Evolutionary conservation across 2,329 filamentous ascomycete genomes (phyloP).

Genomic region (Fusarium sp.): DNA sequence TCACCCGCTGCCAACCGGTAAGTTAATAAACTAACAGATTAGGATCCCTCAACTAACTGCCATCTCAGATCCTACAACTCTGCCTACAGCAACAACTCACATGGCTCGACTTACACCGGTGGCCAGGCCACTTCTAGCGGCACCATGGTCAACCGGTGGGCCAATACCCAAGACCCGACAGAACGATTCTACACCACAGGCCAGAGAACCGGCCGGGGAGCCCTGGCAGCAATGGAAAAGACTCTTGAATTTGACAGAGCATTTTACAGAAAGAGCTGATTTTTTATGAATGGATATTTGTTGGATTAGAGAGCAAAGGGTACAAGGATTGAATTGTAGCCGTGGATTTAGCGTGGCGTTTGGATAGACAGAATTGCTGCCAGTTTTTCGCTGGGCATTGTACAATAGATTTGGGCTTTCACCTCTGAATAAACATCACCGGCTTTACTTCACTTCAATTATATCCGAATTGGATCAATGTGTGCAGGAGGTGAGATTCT

Average conservation of each 20-base stretch:
- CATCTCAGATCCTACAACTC: constrained; percentile 17
- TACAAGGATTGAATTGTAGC: constrained; percentile 8
- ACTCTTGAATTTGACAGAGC: constrained; percentile 26
- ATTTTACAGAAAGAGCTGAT: constrained; percentile 10
- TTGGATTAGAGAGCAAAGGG: neutral
- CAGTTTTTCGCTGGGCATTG: constrained; percentile 11
- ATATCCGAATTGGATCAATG: neutral
- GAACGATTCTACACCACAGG: constrained; percentile 37
- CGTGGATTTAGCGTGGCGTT: constrained; percentile 33
- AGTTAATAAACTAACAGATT: neutral
- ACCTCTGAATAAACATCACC: neutral
- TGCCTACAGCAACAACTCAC: constrained; percentile 8
- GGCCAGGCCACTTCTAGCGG: constrained; percentile 20
- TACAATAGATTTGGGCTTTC: constrained; percentile 18
- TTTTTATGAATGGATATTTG: neutral
- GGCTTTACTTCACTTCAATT: neutral
- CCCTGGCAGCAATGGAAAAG: constrained; percentile 10
- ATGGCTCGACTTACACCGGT: constrained; percentile 33
- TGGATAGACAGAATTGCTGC: constrained; percentile 23
- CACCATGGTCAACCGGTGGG: constrained; percentile 29
- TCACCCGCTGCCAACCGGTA: constrained; percentile 30
- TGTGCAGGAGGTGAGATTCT: neutral
- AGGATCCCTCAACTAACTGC: neutral
- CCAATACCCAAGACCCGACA: constrained; percentile 10
- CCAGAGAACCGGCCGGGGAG: constrained; percentile 27